phyloP scores from a whole-genome alignment of 192 early-diverging fungal genomes.

The Backusella morwellensis region DNA sequence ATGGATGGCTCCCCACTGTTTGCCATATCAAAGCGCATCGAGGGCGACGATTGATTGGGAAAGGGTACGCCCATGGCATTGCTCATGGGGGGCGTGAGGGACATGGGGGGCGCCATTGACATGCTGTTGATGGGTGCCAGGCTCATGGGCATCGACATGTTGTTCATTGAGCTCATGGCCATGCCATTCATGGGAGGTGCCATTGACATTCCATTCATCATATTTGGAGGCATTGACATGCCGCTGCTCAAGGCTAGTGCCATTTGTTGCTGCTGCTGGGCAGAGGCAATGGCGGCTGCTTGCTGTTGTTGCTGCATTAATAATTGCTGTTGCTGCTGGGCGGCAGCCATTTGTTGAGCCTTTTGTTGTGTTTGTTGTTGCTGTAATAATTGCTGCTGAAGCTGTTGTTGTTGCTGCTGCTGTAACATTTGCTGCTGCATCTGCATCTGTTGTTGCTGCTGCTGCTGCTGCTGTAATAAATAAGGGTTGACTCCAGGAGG shows the following conservation, averaged over 20 bases:
- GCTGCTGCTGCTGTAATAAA: neutral
- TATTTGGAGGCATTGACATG: neutral
- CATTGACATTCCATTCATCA: neutral
- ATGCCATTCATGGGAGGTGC: neutral
- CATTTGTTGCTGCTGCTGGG: neutral
- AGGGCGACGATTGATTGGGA: neutral
- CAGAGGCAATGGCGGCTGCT: neutral
- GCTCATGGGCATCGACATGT: neutral
- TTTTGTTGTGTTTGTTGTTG: neutral
- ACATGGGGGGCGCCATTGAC: neutral
- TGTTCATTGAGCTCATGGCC: neutral
- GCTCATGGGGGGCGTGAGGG: neutral
- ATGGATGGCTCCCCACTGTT: neutral
- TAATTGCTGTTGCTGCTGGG: neutral
- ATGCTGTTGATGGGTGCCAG: neutral
- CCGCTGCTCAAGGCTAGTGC: neutral
- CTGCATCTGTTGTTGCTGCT: neutral
- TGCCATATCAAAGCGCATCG: neutral
- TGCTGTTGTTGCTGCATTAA: neutral
- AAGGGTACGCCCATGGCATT: neutral
- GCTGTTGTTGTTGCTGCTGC: neutral
- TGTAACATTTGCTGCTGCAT: neutral
- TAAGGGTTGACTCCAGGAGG: neutral
- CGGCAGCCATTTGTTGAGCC: neutral
- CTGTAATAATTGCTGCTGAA: neutral